phyloP scores from a whole-genome alignment of 1,284 basidiomycete genomes.

The Leccinum colubrinum region DNA sequence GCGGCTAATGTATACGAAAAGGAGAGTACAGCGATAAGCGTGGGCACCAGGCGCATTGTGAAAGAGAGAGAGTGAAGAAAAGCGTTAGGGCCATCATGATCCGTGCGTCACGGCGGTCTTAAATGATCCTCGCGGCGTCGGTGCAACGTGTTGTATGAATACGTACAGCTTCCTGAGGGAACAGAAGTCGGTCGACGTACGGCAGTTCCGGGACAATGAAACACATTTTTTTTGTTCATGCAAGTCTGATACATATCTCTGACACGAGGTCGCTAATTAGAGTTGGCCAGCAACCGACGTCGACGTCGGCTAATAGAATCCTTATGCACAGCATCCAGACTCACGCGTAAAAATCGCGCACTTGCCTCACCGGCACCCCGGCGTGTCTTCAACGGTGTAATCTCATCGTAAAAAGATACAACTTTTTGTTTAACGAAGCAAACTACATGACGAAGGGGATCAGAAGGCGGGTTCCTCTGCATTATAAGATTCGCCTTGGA shows the following conservation, averaged over 20 bases:
- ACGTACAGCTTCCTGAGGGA: not conserved
- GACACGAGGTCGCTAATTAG: not conserved
- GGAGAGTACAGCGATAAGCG: slow-evolving; percentile 18
- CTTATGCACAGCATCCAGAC: not conserved
- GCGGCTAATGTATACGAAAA: slow-evolving; percentile 11
- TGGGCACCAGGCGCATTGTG: slow-evolving; percentile 16
- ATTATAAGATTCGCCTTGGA: slow-evolving; percentile 32
- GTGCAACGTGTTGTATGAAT: not conserved
- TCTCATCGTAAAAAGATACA: slow-evolving; percentile 12
- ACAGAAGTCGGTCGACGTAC: not conserved
- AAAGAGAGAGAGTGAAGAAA: not conserved
- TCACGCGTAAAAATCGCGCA: not conserved
- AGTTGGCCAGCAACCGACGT: not conserved
- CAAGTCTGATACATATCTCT: not conserved
- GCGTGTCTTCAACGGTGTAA: not conserved
- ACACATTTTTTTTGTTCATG: not conserved
- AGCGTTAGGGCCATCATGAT: not conserved
- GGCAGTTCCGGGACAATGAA: not conserved
- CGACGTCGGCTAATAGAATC: not conserved
- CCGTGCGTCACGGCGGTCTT: not conserved
- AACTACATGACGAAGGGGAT: slow-evolving; percentile 25
- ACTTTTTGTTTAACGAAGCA: slow-evolving; percentile 13
- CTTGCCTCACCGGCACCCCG: not conserved
- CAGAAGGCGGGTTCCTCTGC: slow-evolving; percentile 51
- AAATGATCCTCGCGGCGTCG: not conserved